Evolutionary conservation across 768 basidiomycete genomes (phyloP).

Genomic region (Lactarius sp.): DNA sequence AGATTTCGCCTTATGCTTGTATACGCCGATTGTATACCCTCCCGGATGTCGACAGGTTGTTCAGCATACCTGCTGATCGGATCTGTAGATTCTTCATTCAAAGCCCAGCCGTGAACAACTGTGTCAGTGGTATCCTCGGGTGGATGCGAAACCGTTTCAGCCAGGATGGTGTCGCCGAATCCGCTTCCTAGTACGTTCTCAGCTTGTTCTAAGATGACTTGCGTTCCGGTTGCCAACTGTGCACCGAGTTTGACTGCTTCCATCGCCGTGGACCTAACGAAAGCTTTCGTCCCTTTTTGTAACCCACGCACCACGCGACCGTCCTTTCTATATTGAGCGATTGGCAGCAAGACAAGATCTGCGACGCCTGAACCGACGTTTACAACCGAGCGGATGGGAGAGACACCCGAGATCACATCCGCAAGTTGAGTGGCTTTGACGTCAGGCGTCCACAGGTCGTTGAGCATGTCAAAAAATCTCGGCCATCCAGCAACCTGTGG

Average conservation of each 20-base stretch:
- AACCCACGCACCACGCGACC: slow-evolving; percentile 87
- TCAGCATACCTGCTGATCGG: slow-evolving; percentile 86
- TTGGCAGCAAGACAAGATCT: slow-evolving; percentile 90
- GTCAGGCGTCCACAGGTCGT: slow-evolving; percentile 98
- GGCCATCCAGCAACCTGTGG: slow-evolving; percentile 88
- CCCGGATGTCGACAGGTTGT: slow-evolving; percentile 77
- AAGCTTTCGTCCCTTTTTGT: slow-evolving; percentile 90
- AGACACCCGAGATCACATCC: slow-evolving; percentile 93
- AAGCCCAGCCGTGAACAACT: slow-evolving; percentile 33
- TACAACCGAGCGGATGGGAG: slow-evolving; percentile 93
- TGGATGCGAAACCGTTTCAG: slow-evolving; percentile 53
- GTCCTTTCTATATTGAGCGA: slow-evolving; percentile 97
- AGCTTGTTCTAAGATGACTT: slow-evolving; percentile 94
- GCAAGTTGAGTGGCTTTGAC: slow-evolving; percentile 98
- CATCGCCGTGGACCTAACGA: slow-evolving; percentile 90
- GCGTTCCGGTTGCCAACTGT: slow-evolving; percentile 91
- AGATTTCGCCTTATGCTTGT: slow-evolving; percentile 81
- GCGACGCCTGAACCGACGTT: slow-evolving; percentile 97
- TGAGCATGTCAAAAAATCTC: slow-evolving; percentile 82
- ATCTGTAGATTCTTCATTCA: slow-evolving; percentile 47
- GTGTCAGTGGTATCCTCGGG: slow-evolving; percentile 28
- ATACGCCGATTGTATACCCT: slow-evolving; percentile 92
- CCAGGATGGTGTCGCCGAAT: slow-evolving; percentile 58
- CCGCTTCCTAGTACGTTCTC: slow-evolving; percentile 85
- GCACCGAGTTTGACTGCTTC: slow-evolving; percentile 96